Evolutionary conservation across 306 rosid genomes (phyloP).

Genomic region (Bauhinia variegata): DNA sequence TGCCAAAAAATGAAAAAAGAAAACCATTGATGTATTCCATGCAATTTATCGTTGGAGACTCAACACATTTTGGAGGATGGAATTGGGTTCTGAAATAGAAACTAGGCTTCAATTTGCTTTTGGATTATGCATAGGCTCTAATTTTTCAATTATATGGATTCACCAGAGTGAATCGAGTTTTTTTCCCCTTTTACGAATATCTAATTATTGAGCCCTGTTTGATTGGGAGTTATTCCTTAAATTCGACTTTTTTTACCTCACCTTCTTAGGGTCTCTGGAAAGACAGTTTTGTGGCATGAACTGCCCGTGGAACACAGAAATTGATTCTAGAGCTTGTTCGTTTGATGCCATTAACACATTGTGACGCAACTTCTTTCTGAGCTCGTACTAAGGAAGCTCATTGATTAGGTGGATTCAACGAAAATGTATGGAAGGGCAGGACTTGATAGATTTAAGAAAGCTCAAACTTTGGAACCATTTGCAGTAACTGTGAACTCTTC

Average conservation of each 20-base stretch:
- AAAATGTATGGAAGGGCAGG: conserved; percentile 93
- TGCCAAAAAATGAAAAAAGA: not conserved
- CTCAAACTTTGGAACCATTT: conserved; percentile 88
- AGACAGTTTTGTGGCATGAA: conserved; percentile 3
- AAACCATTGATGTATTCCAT: not conserved
- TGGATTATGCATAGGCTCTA: not conserved
- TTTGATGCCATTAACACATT: conserved; percentile 32
- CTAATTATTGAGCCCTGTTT: not conserved
- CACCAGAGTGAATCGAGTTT: no score
- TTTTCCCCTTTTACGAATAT: no score
- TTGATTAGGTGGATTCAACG: conserved; percentile 15
- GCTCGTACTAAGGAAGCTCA: conserved; percentile 45
- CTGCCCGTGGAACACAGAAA: conserved; percentile 6
- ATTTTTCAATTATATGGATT: no score
- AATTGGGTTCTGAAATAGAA: not conserved
- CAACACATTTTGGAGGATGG: not conserved
- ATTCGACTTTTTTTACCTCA: no score
- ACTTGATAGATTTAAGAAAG: conserved; percentile 93
- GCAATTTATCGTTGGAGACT: not conserved
- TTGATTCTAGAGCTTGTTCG: conserved; percentile 8
- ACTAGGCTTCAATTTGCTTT: conserved; percentile 20
- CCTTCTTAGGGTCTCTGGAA: not conserved
- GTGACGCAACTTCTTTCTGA: conserved; percentile 41
- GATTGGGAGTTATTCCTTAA: not conserved
- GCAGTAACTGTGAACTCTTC: conserved; percentile 57